Evolutionary conservation across 352 stramenopile genomes (phyloP).

Genomic region (Discostella stelligera): DNA sequence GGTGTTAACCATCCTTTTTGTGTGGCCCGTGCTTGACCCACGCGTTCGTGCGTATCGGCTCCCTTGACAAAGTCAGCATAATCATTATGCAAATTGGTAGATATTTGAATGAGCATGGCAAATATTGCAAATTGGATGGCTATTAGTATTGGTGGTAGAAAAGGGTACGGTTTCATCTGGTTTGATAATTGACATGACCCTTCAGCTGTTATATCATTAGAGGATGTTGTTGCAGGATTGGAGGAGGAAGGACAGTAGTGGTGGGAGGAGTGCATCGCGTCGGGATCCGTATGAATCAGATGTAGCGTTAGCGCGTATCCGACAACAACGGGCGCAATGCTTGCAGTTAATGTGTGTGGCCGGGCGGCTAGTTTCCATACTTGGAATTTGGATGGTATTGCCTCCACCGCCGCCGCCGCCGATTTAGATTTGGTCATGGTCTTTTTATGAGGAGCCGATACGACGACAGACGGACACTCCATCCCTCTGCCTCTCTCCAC

Average conservation of each 20-base stretch:
- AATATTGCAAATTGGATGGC: conserved; percentile 52
- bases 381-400: conserved; percentile 61
- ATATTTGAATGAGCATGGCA: conserved; percentile 68
- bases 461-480: too few species aligned
- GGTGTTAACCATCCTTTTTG: conserved; percentile 82
- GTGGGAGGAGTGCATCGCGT: conserved; percentile 8
- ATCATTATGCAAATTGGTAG: conserved; percentile 84
- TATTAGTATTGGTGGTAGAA: neutral
- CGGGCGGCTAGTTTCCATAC: conserved; percentile 75
- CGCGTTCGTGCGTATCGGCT: conserved; percentile 73
- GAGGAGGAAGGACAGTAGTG: neutral
- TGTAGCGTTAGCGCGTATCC: conserved; percentile 46
- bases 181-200: too few species aligned
- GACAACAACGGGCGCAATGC: conserved; percentile 68
- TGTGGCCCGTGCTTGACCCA: conserved; percentile 79
- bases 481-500: too few species aligned
- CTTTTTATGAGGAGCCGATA: too few species aligned
- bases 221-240: too few species aligned
- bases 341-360: conserved; percentile 79
- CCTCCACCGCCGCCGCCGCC: neutral
- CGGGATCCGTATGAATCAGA: conserved; percentile 24
- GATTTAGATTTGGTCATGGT: neutral
- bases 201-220: too few species aligned
- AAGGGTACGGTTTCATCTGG: neutral
- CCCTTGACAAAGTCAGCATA: conserved; percentile 83